Conservation (phyloP, 2,329 filamentous ascomycete species). For the Aureobasidium melanogenum region DNA sequence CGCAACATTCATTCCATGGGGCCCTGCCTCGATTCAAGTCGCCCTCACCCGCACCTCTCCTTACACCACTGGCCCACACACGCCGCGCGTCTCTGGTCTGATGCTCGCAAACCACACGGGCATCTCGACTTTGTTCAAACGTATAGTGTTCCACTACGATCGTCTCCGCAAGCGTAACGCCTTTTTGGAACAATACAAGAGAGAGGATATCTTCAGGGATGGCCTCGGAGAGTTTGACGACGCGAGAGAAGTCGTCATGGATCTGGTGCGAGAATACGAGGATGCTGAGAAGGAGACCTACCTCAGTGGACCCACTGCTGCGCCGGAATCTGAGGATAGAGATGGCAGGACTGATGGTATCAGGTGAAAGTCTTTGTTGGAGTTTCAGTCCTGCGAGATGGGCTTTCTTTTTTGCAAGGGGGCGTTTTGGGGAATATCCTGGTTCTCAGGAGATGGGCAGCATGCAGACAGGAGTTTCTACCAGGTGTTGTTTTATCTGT, state of each 20-base stretch:
- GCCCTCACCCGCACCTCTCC: slow-evolving; percentile 94
- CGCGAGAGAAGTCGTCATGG: slow-evolving; percentile 80
- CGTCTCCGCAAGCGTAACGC: slow-evolving; percentile 92
- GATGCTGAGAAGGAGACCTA: slow-evolving; percentile 89
- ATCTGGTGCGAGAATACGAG: slow-evolving; percentile 90
- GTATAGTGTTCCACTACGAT: slow-evolving; percentile 87
- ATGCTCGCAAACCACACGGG: slow-evolving; percentile 99
- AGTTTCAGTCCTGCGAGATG: too few species aligned
- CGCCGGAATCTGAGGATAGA: slow-evolving; percentile 21
- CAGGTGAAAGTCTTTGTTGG: not conserved
- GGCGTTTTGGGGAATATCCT: too few species aligned
- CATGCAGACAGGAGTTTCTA: too few species aligned
- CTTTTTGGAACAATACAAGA: slow-evolving; percentile 93
- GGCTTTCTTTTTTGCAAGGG: too few species aligned
- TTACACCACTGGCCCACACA: slow-evolving; percentile 89
- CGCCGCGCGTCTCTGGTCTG: slow-evolving; percentile 77
- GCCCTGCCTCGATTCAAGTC: slow-evolving; percentile 93
- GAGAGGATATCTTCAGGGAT: slow-evolving; percentile 85
- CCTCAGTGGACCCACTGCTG: slow-evolving; percentile 56
- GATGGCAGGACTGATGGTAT: slow-evolving; percentile 20
- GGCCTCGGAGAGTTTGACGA: slow-evolving; percentile 93
- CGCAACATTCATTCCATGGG: slow-evolving; percentile 97
- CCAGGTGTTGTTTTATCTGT: too few species aligned
- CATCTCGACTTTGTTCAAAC: slow-evolving; percentile 92
- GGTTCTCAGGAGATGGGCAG: too few species aligned